These are phyloP conservation scores for Cystoisospora suis DNA, from an alignment of 169 alveolate species.

Conservation along the genomic window DNA sequence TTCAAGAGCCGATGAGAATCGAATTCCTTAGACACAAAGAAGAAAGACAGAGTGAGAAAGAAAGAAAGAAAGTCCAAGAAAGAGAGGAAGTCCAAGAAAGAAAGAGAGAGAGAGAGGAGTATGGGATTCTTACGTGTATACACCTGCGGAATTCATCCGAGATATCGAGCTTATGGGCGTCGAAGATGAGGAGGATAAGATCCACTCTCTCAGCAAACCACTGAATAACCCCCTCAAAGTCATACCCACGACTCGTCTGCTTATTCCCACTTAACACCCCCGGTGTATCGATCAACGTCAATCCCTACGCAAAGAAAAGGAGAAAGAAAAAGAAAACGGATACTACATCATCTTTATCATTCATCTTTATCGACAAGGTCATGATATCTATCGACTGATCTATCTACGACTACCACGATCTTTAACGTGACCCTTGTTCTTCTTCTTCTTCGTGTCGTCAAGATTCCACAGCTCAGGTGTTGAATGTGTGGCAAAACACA, in stretches of 20 bases:
- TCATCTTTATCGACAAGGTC: background rate
- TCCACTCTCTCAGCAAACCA: constrained; percentile 85
- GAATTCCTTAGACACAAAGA: background rate
- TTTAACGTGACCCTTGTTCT: background rate
- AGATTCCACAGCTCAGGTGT: too few relatives aligned
- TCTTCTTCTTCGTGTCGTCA: too few relatives aligned
- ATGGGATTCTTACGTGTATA: constrained; percentile 60
- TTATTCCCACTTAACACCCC: constrained; percentile 83
- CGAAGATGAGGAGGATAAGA: constrained; percentile 77
- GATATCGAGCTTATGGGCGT: constrained; percentile 84
- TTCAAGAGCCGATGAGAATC: background rate
- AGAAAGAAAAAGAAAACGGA: background rate
- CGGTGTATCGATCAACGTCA: constrained; percentile 84
- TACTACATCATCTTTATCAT: background rate
- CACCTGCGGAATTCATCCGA: constrained; percentile 81
- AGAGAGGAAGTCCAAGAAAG: background rate
- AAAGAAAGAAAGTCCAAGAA: background rate
- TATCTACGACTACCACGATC: too few relatives aligned
- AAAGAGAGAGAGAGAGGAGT: background rate
- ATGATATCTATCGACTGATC: too few relatives aligned
- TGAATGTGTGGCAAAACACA: too few relatives aligned
- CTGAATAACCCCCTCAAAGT: constrained; percentile 81
- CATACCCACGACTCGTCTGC: constrained; percentile 84
- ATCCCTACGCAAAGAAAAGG: constrained; percentile 49
- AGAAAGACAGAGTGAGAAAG: background rate